phyloP scores from a whole-genome alignment of 2,329 filamentous ascomycete genomes.

The Talaromyces sp. region DNA sequence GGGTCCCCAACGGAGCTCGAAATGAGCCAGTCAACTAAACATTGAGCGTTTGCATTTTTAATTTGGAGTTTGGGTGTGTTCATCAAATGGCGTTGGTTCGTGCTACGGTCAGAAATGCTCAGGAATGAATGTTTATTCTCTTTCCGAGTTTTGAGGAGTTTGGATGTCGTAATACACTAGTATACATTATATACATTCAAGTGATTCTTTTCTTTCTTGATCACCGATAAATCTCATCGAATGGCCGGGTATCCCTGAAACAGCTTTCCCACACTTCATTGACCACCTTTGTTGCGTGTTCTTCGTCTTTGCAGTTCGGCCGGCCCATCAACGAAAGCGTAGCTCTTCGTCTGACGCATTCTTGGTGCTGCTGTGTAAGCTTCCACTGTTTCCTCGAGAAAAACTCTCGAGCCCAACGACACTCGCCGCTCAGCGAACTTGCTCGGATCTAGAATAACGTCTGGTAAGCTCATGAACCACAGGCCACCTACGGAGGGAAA shows the following conservation, averaged over 20 bases:
- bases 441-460: slow-evolving; percentile 67
- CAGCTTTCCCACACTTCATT: slow-evolving; percentile 99
- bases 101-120: background rate
- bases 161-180: background rate
- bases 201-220: background rate
- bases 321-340: slow-evolving; percentile 72
- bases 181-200: background rate
- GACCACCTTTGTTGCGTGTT: slow-evolving; percentile 79
- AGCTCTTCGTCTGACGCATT: slow-evolving; percentile 80
- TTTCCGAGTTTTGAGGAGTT: background rate
- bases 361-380: slow-evolving; percentile 86
- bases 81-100: background rate
- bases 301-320: slow-evolving; percentile 76
- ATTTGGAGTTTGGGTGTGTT: slow-evolving; percentile 7
- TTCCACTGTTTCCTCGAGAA: slow-evolving; percentile 81
- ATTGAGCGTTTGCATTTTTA: slow-evolving; percentile 4
- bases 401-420: slow-evolving; percentile 81
- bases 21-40: slow-evolving; percentile 15
- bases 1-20: slow-evolving; percentile 39
- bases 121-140: background rate
- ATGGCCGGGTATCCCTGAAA: slow-evolving; percentile 87
- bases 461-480: background rate
- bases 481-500: background rate
- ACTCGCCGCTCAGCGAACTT: slow-evolving; percentile 88
- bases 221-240: slow-evolving; percentile 87